phyloP scores from a whole-genome alignment of 164 flowering plant species.

The Hamamelis virginiana region DNA sequence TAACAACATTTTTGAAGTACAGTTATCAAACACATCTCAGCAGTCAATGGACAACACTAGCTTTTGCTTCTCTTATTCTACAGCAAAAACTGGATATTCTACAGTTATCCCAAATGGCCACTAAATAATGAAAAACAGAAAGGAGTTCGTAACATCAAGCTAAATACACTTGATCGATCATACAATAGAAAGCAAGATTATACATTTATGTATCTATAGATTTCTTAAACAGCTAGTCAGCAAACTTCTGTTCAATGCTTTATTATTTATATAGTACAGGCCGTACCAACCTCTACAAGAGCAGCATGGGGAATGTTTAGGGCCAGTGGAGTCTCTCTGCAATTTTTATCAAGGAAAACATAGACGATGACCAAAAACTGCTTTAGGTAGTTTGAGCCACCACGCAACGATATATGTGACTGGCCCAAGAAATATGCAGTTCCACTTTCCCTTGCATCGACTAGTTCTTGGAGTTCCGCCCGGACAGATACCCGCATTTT shows the following conservation, averaged over 20 bases:
- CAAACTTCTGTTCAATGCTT: conserved; percentile 2
- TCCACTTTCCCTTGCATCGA: conserved; percentile 70
- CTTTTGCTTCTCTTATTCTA: no score
- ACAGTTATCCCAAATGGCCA: no score
- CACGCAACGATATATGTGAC: conserved; percentile 43
- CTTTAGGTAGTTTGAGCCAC: conserved; percentile 46
- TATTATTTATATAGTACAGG: conserved; percentile 36
- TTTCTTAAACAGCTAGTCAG: no score
- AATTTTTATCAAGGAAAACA: conserved; percentile 52
- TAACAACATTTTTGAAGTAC: no score
- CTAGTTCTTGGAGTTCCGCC: conserved; percentile 57
- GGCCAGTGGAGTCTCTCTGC: conserved; percentile 55
- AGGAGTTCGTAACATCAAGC: no score
- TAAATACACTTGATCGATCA: no score
- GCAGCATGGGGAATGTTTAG: conserved; percentile 71
- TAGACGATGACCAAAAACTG: conserved; percentile 40
- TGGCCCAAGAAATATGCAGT: conserved; percentile 63
- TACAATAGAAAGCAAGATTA: no score
- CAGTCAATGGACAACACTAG: no score
- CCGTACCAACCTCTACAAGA: conserved; percentile 68
- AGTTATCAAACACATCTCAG: no score
- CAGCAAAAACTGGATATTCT: no score
- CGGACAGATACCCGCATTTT: conserved; percentile 36
- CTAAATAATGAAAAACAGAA: no score
- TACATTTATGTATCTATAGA: no score